A percentile compares a stretch with the other conserved stretches of the same genome.
phyloP scores from a whole-genome alignment of 106 monocot species.

The Triglochin maritima region DNA sequence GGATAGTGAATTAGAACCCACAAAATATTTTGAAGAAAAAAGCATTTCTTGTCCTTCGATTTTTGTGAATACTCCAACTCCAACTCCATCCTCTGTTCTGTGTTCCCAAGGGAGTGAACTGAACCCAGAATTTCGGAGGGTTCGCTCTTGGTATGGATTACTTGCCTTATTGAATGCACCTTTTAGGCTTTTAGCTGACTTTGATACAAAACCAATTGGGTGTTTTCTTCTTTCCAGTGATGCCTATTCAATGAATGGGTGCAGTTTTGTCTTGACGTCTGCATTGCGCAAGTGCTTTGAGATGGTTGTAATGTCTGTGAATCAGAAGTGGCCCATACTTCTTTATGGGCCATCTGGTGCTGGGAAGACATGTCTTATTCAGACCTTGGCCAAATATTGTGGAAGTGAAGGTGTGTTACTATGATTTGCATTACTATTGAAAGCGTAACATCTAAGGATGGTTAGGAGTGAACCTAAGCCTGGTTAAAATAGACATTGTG shows the following conservation, averaged over 20 bases:
- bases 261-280: constrained; percentile 48
- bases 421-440: not conserved
- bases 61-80: not conserved
- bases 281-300: constrained; percentile 62
- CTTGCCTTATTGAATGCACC: not conserved
- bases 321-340: constrained; percentile 85
- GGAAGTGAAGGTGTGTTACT: constrained; percentile 44
- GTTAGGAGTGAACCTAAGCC: no score
- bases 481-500: no score
- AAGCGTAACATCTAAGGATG: no score
- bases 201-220: not conserved
- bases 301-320: constrained; percentile 60
- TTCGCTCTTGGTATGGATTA: not conserved
- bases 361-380: constrained; percentile 83
- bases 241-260: not conserved
- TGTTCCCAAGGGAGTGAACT: not conserved
- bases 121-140: not conserved
- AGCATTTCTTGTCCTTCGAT: constrained; percentile 2
- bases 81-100: not conserved
- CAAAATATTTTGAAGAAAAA: constrained; percentile 12
- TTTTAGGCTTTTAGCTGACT: not conserved
- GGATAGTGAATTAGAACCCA: constrained; percentile 17
- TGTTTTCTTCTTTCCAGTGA: constrained; percentile 14
- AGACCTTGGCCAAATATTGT: constrained; percentile 38
- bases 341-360: constrained; percentile 70